Evolutionary conservation across 306 rosid species (phyloP).

Genomic region (Senna tora): DNA sequence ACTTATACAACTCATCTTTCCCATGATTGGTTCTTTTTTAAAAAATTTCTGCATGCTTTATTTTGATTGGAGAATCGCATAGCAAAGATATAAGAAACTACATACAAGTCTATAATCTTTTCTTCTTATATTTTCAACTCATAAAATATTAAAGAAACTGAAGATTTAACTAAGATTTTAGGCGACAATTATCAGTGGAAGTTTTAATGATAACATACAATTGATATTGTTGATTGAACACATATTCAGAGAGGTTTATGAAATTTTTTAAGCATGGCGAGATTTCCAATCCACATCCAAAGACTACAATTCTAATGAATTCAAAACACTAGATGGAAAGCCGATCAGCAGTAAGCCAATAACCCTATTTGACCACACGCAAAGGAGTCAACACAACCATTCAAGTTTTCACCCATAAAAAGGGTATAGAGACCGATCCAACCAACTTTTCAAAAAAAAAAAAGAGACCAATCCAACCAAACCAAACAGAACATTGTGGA

Average conservation of each 20-base stretch:
- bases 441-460: too few species aligned
- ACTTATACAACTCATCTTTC: too few species aligned
- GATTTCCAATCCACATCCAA: not conserved
- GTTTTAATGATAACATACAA: not conserved
- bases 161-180: not conserved
- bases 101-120: too few species aligned
- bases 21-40: too few species aligned
- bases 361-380: slow-evolving; percentile 3
- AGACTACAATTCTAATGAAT: slow-evolving; percentile 9
- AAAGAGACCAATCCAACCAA: slow-evolving; percentile 5
- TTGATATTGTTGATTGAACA: too few species aligned
- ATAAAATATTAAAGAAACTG: not conserved
- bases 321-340: slow-evolving; percentile 3
- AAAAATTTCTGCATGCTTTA: too few species aligned
- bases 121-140: not conserved
- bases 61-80: too few species aligned
- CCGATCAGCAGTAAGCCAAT: not conserved
- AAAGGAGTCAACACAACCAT: slow-evolving; percentile 1
- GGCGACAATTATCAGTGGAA: slow-evolving; percentile 13
- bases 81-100: too few species aligned
- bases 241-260: too few species aligned
- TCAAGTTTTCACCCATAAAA: slow-evolving; percentile 7
- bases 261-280: not conserved
- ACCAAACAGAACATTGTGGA: too few species aligned
- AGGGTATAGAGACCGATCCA: not conserved